Evolutionary conservation across 768 basidiomycete genomes (phyloP).

Genomic region (Boletus pseudopeckii): DNA sequence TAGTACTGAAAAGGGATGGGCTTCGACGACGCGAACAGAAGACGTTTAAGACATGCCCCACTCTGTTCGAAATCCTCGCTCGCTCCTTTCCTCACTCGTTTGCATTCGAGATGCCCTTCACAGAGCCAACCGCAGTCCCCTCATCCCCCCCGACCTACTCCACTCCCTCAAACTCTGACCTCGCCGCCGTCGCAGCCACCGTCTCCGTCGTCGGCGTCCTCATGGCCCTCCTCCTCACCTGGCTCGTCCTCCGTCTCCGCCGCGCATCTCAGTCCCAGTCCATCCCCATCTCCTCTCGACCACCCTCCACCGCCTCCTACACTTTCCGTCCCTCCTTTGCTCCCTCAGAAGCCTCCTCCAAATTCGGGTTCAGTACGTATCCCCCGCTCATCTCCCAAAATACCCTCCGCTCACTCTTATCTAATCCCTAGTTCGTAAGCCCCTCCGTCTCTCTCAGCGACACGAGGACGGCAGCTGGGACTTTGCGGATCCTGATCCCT

Average conservation of each 20-base stretch:
- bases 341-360: constrained; percentile 26
- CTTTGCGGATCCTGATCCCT: constrained; percentile 30
- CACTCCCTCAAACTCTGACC: constrained; percentile 6
- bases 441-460: constrained; percentile 22
- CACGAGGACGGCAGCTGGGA: constrained; percentile 26
- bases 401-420: neutral
- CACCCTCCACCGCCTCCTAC: constrained; percentile 9
- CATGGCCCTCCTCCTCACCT: neutral
- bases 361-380: constrained; percentile 26
- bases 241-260: constrained; percentile 1
- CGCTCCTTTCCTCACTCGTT: neutral
- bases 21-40: neutral
- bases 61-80: too few relatives aligned
- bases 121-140: neutral
- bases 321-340: constrained; percentile 22
- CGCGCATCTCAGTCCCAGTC: neutral
- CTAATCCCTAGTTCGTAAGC: constrained; percentile 19
- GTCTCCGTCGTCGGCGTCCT: constrained; percentile 18
- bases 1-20: neutral
- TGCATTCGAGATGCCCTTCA: neutral
- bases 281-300: constrained; percentile 3
- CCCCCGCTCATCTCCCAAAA: neutral
- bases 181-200: constrained; percentile 22
- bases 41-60: neutral
- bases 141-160: constrained; percentile 3